Conservation (phyloP, 805 yeast species). For the Nakazawaea ishiwadae region DNA sequence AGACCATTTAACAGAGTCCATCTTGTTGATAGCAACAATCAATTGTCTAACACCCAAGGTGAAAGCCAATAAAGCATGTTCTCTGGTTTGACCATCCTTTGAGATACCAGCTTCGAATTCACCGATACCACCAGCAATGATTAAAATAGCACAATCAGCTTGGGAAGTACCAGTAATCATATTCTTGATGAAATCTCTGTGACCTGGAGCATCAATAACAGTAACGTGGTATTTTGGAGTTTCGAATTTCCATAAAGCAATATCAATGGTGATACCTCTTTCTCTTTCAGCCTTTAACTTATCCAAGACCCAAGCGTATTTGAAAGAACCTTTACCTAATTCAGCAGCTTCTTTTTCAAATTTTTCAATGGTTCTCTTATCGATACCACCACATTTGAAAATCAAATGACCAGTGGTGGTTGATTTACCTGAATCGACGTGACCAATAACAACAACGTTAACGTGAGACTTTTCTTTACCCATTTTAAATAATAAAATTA, state of each 20-base stretch:
- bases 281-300: constrained; percentile 94
- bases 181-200: constrained; percentile 94
- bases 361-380: constrained; percentile 98
- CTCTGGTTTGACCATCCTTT: constrained; percentile 93
- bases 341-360: constrained; percentile 98
- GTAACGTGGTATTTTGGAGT: constrained; percentile 87
- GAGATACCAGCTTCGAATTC: constrained; percentile 96
- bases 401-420: constrained; percentile 99
- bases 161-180: constrained; percentile 95
- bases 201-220: constrained; percentile 94
- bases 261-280: constrained; percentile 95
- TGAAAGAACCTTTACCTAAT: constrained; percentile 95
- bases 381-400: constrained; percentile 99
- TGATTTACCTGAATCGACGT: constrained; percentile 99
- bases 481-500: constrained; percentile 27
- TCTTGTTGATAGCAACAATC: constrained; percentile 90
- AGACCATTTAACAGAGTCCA: constrained; percentile 90
- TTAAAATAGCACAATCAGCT: constrained; percentile 88
- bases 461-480: constrained; percentile 97
- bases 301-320: constrained; percentile 97
- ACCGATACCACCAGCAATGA: constrained; percentile 90
- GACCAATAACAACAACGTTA: constrained; percentile 99
- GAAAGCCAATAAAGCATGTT: constrained; percentile 87
- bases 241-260: constrained; percentile 90
- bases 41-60: constrained; percentile 85